Evolutionary conservation across 352 stramenopile genomes (phyloP), one percentile per base, ranked within the genome.

Genomic region (Phytophthora syringae): DNA sequence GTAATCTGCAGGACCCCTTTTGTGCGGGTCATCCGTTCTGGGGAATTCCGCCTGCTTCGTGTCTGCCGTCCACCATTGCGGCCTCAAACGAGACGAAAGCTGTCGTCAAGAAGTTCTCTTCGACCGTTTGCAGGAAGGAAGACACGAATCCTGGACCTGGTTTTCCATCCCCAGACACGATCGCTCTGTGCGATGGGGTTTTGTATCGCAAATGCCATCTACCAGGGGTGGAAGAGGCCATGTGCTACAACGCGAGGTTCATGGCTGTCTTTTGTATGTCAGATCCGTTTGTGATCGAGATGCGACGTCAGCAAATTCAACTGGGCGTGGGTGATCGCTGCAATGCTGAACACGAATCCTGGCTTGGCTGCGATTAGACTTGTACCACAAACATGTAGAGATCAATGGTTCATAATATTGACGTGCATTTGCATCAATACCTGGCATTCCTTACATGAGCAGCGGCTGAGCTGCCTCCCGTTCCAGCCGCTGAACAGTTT

Each of bases 401-500:
- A 43, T 20, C 36, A 43, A 43, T 20, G n/a, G 9, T 22, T 43
- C n/a, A 43, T 43, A 43, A 12, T 21, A 43, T 43, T 32, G 27
- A 10, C 5, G 27, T 32, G 27, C n/a, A n/a, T n/a, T n/a, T n/a
- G 27, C 9, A 5, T 32, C 27, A 32, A 32, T 32, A 32, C 27
- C 27, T 32, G 27, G 9, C 34, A 15, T 42, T 43, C 36, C 15
- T 43, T 75, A 76, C 63, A 69, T 64, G 20, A 70, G 63, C 36
- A 69, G 1, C 43, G 43, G 22, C 18, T 67, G 54, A 13, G 45
- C 70, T 45, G 60, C 55, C 44, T 69, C 60, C 22, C 70, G 64
- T 37, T 86, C 71, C 3, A 94, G 72, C 1, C 84, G 77, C 69
- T 93, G 67, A 18, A 92, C 78, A 2, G 79, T 88, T 52, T 94